Percentiles rank a stretch among this genome's conserved stretches.
Evolutionary conservation across 225 moss, liverwort and hornwort species (phyloP).

Genomic region (Pseudisothecium myosuroides): DNA sequence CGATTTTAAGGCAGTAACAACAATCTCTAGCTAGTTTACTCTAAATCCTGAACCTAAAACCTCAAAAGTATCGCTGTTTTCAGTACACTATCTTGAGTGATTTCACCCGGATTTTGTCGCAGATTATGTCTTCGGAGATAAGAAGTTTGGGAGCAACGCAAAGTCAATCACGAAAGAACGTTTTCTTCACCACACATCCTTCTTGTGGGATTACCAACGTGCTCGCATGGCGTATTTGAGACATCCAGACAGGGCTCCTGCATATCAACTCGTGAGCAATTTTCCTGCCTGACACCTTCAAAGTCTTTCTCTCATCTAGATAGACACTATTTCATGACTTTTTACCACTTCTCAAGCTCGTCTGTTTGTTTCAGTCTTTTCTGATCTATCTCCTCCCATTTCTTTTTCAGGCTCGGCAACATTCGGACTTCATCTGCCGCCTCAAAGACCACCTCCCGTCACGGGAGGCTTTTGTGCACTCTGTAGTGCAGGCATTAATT

Average conservation of each 20-base stretch:
- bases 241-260: constrained; percentile 52
- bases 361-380: not conserved
- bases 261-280: constrained; percentile 54
- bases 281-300: not conserved
- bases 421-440: constrained; percentile 85
- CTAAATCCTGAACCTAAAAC: not conserved
- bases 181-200: constrained; percentile 91
- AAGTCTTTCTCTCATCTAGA: not conserved
- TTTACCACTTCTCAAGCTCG: not conserved
- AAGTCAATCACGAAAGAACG: constrained; percentile 70
- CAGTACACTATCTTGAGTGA: not conserved
- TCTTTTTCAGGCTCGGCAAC: constrained; percentile 51
- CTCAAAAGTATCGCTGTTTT: not conserved
- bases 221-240: constrained; percentile 74
- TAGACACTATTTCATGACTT: not conserved
- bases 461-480: constrained; percentile 38
- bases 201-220: constrained; percentile 78
- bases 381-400: not conserved
- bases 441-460: constrained; percentile 63
- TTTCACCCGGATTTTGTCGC: not conserved
- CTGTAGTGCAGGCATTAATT: constrained; percentile 37
- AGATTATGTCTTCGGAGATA: constrained; percentile 77
- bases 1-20: not conserved
- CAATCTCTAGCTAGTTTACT: too few relatives aligned
- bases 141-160: constrained; percentile 84